Conservation (phyloP, 495 filamentous ascomycete species). For the Hyaloscypha variabilis region DNA sequence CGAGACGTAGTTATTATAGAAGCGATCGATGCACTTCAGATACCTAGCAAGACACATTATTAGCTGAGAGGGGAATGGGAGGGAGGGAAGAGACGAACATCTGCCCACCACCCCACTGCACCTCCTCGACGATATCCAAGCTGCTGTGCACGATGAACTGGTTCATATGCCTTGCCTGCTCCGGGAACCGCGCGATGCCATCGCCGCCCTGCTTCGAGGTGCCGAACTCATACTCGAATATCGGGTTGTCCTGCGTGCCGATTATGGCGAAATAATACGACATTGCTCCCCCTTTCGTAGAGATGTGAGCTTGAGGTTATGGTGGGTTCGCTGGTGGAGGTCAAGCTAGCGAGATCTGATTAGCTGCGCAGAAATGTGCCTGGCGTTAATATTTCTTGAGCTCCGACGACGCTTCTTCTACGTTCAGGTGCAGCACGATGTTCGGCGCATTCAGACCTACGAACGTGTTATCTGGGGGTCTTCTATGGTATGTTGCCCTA, state of each 20-base stretch:
- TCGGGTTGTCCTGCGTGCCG: constrained; percentile 88
- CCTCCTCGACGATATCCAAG: constrained; percentile 92
- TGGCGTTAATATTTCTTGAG: constrained; percentile 18
- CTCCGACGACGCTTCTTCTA: constrained; percentile 13
- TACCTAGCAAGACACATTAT: constrained; percentile 59
- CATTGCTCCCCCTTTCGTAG: constrained; percentile 53
- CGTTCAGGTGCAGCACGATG: constrained; percentile 47
- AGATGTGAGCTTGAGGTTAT: not conserved
- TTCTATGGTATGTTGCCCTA: constrained; percentile 68
- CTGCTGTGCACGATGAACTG: constrained; percentile 95
- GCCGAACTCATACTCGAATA: constrained; percentile 96
- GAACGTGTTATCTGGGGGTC: constrained; percentile 73
- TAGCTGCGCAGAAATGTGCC: constrained; percentile 20
- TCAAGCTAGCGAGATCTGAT: constrained; percentile 21
- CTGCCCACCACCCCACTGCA: constrained; percentile 83
- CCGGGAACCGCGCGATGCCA: constrained; percentile 82
- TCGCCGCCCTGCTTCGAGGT: constrained; percentile 93
- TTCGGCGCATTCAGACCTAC: constrained; percentile 83
- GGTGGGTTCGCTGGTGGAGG: constrained; percentile 6
- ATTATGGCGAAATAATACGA: constrained; percentile 97
- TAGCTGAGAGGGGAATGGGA: not conserved
- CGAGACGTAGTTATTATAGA: constrained; percentile 87
- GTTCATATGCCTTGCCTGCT: constrained; percentile 89
- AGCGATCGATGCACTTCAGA: constrained; percentile 91
- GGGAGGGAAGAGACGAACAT: constrained; percentile 57